Evolutionary conservation across 2,329 filamentous ascomycete species (phyloP).

Genomic region (Xylaria sp.): DNA sequence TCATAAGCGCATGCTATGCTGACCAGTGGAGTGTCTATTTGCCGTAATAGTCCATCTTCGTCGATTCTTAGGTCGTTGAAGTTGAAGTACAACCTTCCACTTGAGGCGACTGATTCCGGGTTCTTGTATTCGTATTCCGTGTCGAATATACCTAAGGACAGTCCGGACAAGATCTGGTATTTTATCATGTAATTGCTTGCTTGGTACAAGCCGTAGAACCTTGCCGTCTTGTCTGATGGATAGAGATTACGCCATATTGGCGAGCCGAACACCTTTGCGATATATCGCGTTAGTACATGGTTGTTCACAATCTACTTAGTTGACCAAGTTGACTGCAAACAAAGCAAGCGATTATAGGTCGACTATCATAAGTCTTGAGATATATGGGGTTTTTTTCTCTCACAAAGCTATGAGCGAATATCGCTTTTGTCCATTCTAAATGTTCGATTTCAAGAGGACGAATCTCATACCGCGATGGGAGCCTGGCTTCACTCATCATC

Average conservation of each 20-base stretch:
- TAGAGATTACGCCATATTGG: conserved; percentile 33
- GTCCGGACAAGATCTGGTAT: conserved; percentile 25
- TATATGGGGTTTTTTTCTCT: not conserved
- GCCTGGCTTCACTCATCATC: conserved; percentile 22
- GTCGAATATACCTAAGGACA: conserved; percentile 34
- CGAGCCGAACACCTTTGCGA: conserved; percentile 28
- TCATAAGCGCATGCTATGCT: conserved; percentile 34
- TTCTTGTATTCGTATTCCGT: conserved; percentile 22
- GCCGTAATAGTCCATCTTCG: conserved; percentile 11
- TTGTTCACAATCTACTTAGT: not conserved
- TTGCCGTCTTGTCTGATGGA: conserved; percentile 8
- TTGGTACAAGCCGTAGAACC: conserved; percentile 31
- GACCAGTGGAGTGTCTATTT: conserved; percentile 32
- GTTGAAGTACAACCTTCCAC: conserved; percentile 22
- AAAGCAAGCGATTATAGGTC: not conserved
- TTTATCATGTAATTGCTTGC: conserved; percentile 29
- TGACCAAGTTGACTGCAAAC: too few relatives aligned
- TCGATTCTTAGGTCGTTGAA: conserved; percentile 1
- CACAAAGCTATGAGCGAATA: conserved; percentile 36
- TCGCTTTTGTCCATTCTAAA: conserved; percentile 31
- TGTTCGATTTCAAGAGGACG: conserved; percentile 28
- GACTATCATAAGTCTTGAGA: not conserved
- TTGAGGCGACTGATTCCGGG: conserved; percentile 9
- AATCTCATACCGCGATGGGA: conserved; percentile 33
- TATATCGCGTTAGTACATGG: not conserved